These are phyloP conservation scores for Cyclotella cryptica DNA, from an alignment of 108 stramenopile species.

Conservation along the genomic window DNA sequence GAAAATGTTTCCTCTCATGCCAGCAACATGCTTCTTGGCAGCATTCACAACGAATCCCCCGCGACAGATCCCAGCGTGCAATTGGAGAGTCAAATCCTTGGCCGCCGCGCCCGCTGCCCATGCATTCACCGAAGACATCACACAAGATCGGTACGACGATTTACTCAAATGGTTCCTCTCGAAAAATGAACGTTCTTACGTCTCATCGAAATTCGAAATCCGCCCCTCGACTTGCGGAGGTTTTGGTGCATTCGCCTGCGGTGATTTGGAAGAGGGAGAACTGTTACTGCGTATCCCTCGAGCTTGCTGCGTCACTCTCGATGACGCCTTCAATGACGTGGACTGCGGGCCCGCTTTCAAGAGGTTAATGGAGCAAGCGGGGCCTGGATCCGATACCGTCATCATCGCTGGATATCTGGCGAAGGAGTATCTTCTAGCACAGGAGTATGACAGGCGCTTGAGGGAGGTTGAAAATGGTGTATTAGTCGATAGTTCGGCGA, in stretches of 20 bases:
- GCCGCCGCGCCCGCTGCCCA: too few relatives aligned
- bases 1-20: too few relatives aligned
- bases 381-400: slow-evolving; percentile 76
- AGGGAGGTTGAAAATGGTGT: slow-evolving; percentile 11
- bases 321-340: slow-evolving; percentile 47
- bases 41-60: too few relatives aligned
- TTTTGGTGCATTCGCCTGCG: slow-evolving; percentile 61
- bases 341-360: slow-evolving; percentile 59
- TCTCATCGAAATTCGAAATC: slow-evolving; percentile 32
- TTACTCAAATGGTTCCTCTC: slow-evolving; percentile 20
- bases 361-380: slow-evolving; percentile 64
- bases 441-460: slow-evolving; percentile 38
- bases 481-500: slow-evolving; percentile 14
- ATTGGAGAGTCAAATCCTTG: too few relatives aligned
- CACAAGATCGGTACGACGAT: slow-evolving; percentile 21
- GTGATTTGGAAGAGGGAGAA: slow-evolving; percentile 50
- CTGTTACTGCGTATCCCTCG: slow-evolving; percentile 65
- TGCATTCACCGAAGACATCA: neutral
- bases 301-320: slow-evolving; percentile 62
- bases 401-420: slow-evolving; percentile 76
- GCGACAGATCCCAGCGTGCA: too few relatives aligned
- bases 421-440: slow-evolving; percentile 60
- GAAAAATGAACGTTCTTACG: slow-evolving; percentile 13
- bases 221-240: slow-evolving; percentile 48
- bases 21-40: too few relatives aligned